A percentile compares a stretch with the other conserved stretches of the same genome.
phyloP scores from a whole-genome alignment of 768 basidiomycete species.

The Tylopilus subfusipes region DNA sequence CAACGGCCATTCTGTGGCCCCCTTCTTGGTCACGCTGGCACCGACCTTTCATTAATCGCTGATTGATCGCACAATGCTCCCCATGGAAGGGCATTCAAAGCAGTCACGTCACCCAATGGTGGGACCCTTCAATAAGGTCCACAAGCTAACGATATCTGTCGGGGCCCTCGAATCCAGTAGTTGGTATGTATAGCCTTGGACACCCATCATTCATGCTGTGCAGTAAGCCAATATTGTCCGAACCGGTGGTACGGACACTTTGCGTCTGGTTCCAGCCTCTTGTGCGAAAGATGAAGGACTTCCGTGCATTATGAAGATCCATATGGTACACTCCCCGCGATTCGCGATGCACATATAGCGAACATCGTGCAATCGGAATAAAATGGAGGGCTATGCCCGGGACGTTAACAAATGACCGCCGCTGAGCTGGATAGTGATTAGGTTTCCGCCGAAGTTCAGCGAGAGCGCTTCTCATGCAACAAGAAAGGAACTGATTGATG shows the following conservation, averaged over 20 bases:
- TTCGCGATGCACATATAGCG: background rate
- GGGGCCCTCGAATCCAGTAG: background rate
- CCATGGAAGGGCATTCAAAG: background rate
- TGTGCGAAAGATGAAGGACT: background rate
- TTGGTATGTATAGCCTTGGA: constrained; percentile 9
- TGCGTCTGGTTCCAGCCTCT: background rate
- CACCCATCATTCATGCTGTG: constrained; percentile 9
- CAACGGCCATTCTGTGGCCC: constrained; percentile 6
- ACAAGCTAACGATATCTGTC: background rate
- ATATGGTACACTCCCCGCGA: constrained; percentile 1
- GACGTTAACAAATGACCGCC: constrained; percentile 2
- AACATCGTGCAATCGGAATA: constrained; percentile 5
- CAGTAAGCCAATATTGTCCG: background rate
- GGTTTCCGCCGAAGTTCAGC: constrained; percentile 7
- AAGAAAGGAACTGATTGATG: background rate
- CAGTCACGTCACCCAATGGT: background rate
- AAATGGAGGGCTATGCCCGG: constrained; percentile 6
- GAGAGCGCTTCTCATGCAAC: background rate
- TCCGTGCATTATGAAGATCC: background rate
- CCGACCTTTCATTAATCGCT: constrained; percentile 6
- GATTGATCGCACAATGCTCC: constrained; percentile 8
- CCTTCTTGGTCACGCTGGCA: constrained; percentile 15
- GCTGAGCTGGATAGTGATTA: constrained; percentile 13
- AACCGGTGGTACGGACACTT: background rate
- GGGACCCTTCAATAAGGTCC: too few relatives aligned